Percentiles rank a stretch among this genome's conserved stretches.
These are phyloP conservation scores for Micractinium conductrix DNA, from an alignment of 139 green algal species.

Conservation along the genomic window DNA sequence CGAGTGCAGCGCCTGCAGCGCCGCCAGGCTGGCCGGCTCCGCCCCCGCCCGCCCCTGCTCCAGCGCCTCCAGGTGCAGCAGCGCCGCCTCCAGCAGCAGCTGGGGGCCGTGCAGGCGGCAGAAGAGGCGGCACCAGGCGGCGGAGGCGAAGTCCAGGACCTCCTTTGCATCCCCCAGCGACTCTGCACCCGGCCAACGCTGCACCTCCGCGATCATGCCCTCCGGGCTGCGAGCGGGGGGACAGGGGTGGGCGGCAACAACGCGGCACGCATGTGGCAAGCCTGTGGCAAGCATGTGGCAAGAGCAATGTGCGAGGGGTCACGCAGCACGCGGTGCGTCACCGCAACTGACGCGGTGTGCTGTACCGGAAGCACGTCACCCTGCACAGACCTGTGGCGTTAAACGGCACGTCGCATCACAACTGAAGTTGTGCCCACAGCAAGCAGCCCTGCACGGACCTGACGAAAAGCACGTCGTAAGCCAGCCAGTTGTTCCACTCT, in stretches of 20 bases:
- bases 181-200: constrained; percentile 33
- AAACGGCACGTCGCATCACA: no score
- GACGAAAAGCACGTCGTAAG: constrained; percentile 45
- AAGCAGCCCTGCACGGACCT: constrained; percentile 7
- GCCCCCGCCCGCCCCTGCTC: constrained; percentile 34
- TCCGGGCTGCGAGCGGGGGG: constrained; percentile 39
- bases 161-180: constrained; percentile 48
- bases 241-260: not conserved
- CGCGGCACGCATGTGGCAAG: no score
- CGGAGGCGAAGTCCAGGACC: constrained; percentile 49
- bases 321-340: no score
- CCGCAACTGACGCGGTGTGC: no score
- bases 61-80: constrained; percentile 39
- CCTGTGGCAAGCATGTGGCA: no score
- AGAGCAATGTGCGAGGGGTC: no score
- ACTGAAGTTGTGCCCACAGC: not conserved
- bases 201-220: constrained; percentile 47
- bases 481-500: constrained; percentile 39
- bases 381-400: no score
- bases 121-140: constrained; percentile 46
- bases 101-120: constrained; percentile 44
- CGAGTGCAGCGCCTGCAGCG: constrained; percentile 50
- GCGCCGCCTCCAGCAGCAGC: constrained; percentile 51
- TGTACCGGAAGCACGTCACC: no score
- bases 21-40: constrained; percentile 26